These are phyloP conservation scores for Actinomucor elegans DNA, from an alignment of 371 early-diverging fungal genomes.

Conservation along the genomic window DNA sequence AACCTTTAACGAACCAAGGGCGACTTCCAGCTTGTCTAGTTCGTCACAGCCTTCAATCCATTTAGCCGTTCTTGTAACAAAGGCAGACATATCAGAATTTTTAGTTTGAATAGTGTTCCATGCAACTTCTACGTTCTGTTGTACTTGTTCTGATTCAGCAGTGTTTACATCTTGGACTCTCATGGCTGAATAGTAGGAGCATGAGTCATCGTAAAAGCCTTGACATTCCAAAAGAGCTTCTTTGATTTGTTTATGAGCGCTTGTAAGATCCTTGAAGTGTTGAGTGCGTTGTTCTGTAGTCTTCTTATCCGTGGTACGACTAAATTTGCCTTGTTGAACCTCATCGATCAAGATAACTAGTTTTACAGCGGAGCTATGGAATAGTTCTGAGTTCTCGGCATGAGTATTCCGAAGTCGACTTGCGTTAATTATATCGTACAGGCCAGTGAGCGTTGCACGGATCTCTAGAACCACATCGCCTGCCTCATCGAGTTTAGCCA, in stretches of 20 bases:
- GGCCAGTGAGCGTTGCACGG: constrained; percentile 24
- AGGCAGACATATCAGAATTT: constrained; percentile 9
- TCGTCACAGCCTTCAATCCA: constrained; percentile 27
- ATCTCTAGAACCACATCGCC: constrained; percentile 32
- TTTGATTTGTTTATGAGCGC: constrained; percentile 27
- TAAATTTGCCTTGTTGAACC: constrained; percentile 6
- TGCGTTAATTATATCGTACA: constrained; percentile 44
- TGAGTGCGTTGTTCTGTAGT: constrained; percentile 8
- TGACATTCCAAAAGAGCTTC: constrained; percentile 28
- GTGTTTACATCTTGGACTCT: constrained; percentile 25
- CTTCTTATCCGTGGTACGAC: constrained; percentile 5
- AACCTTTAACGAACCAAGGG: constrained; percentile 1
- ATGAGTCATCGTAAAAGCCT: constrained; percentile 46
- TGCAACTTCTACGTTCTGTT: constrained; percentile 22
- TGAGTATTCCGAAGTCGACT: constrained; percentile 45
- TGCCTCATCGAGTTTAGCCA: constrained; percentile 26
- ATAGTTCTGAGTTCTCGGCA: constrained; percentile 27
- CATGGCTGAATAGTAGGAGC: constrained; percentile 35
- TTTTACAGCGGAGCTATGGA: constrained; percentile 11
- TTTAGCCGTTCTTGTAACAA: constrained; percentile 18
- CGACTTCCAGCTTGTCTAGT: constrained; percentile 17
- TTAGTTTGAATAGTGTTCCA: constrained; percentile 16
- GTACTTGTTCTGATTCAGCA: constrained; percentile 16
- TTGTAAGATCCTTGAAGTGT: constrained; percentile 22
- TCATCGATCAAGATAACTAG: background rate